phyloP scores from a whole-genome alignment of 768 basidiomycete genomes.

The Lactarius sp. region DNA sequence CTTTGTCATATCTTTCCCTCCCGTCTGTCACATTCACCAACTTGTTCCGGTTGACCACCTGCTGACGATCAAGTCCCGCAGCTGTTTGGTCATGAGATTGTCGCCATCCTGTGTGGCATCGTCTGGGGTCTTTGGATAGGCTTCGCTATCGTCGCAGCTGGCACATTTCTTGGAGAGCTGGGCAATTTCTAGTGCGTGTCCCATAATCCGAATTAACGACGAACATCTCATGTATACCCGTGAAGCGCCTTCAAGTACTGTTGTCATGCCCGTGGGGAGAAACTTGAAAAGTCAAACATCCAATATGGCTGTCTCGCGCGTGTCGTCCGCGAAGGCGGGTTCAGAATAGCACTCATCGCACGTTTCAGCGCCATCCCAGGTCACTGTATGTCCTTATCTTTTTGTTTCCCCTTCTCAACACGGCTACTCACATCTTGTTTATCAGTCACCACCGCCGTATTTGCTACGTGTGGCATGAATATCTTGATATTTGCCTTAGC shows the following conservation, averaged over 20 bases:
- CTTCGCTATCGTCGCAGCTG: slow-evolving; percentile 80
- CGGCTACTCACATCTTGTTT: slow-evolving; percentile 8
- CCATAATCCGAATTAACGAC: not conserved
- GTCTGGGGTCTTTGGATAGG: slow-evolving; percentile 89
- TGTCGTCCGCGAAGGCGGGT: slow-evolving; percentile 82
- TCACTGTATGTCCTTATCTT: slow-evolving; percentile 53
- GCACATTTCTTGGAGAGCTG: slow-evolving; percentile 80
- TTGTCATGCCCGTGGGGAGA: slow-evolving; percentile 69
- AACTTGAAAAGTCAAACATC: slow-evolving; percentile 44
- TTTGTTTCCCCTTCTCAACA: not conserved
- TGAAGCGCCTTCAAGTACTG: slow-evolving; percentile 77
- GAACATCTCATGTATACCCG: not conserved
- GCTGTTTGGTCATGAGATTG: slow-evolving; percentile 90
- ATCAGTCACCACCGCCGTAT: slow-evolving; percentile 81
- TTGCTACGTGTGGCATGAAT: slow-evolving; percentile 85
- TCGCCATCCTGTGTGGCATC: slow-evolving; percentile 82
- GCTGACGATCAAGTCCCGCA: slow-evolving; percentile 29
- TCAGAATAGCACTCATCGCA: slow-evolving; percentile 73
- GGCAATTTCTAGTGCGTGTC: slow-evolving; percentile 77
- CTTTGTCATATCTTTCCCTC: slow-evolving; percentile 84
- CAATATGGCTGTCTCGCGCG: slow-evolving; percentile 46
- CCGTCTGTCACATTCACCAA: slow-evolving; percentile 39
- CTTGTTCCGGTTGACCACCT: not conserved
- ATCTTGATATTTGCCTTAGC: slow-evolving; percentile 74
- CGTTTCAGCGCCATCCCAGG: slow-evolving; percentile 81